Evolutionary conservation across 2,329 filamentous ascomycete species (phyloP), one percentile per base, ranked within the genome.

Genomic region (Exophiala mesophila): DNA sequence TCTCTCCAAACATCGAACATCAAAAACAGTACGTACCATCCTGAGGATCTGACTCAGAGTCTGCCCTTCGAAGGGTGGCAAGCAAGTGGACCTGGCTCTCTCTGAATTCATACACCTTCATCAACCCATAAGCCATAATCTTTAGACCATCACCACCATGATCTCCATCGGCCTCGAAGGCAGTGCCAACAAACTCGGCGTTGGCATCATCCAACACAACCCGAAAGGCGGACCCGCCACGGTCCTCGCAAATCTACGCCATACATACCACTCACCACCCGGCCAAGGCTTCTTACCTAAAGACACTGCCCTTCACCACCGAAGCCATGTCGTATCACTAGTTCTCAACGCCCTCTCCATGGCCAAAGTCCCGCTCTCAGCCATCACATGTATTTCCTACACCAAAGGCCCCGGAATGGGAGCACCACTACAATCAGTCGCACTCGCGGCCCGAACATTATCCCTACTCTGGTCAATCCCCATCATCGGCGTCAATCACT

Each of bases 381-480:
- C 94, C 60, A 76, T 98, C 33, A 82, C 90, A 65, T 95, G 88
- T 66, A 83, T 98, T 56, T 96, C 89, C 74, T 98, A 90, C 69
- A 98, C 92, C 2, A 84, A 85, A 60, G 92, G 92, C 0, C 92
- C 92, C 0, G 92, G 92, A 0, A 98, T 98, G 92, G 92, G 92
- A 45, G 90, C 88, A 28, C 92, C 92, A 5, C 73, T 98, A 19
- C 85, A 89, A 50, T 82, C 82, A 48, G 88, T 94, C 10, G 90
- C 90, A 21, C 71, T 97, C 24, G 89, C 82, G 1, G 92, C 89
- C 15, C 78, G 92, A 47, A 87, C 85, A 50, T 70, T 97, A 21
- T 75, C 80, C 30, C 69, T 95, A 45, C 74, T 98, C 12, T 98
- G 92, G 92, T 75, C 72, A 39, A 88, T 87, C 65, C 81, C 85